Evolutionary conservation across 1,284 basidiomycete genomes (phyloP), one percentile per base, ranked within the genome.

Genomic region (Ustilago vetiveriae): DNA sequence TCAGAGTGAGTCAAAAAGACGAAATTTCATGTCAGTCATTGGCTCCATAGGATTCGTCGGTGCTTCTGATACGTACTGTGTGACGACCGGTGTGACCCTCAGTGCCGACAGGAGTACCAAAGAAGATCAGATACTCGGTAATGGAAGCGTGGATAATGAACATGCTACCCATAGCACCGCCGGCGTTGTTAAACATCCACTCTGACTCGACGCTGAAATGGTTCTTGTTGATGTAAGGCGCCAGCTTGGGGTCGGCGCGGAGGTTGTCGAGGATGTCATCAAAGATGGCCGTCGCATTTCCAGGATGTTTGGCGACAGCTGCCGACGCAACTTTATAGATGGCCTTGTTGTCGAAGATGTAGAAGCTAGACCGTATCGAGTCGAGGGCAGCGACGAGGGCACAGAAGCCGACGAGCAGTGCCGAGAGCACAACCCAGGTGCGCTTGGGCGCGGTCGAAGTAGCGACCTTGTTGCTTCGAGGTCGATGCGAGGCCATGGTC

Each of bases 111-210:
- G 94, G 93, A 0, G 93, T 94, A 4, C 95, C 95, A 75, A 98
- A 98, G 78, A 98, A 90, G 84, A 87, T 86, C 37, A 87, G 76
- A 75, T 87, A 87, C 64, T 79, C 95, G 88, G 85, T 94, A 92
- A 85, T 95, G 83, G 88, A 90, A 16, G 94, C 92, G 80, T 97
- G 94, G 71, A 98, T 91, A 83, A 98, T 87, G 83, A 92, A 97
- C 95, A 98, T 98, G 39, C 90, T 89, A 39, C 85, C 95, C 95
- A 98, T 98, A 0, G 96, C 95, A 49, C 96, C 95, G 17, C 94
- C 95, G 1, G 95, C 95, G 80, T 98, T 98, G 85, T 90, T 98
- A 84, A 96, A 92, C 38, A 98, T 88, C 95, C 95, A 98, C 79
- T 98, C 94, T 21, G 87, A 87, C 24, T 63, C 68, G 46, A 74